These are phyloP conservation scores for Favolaschia claudopus DNA, from an alignment of 768 basidiomycete species.

Conservation along the genomic window DNA sequence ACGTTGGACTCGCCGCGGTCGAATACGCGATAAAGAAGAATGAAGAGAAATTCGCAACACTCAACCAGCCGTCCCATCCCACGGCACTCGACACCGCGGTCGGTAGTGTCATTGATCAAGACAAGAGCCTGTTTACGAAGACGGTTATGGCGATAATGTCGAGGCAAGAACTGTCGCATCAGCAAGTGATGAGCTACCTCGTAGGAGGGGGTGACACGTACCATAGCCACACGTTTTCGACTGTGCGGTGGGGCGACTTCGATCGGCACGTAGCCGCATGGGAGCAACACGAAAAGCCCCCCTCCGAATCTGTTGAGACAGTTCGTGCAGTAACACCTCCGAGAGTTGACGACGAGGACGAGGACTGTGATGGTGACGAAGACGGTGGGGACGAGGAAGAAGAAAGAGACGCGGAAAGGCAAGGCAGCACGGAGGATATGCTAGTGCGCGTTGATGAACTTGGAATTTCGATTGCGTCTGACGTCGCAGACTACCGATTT, in stretches of 20 bases:
- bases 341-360: not conserved
- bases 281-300: too few relatives aligned
- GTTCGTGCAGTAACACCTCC: too few relatives aligned
- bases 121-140: not conserved
- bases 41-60: not conserved
- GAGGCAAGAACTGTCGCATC: not conserved
- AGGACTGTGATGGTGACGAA: not conserved
- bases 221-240: not conserved
- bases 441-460: not conserved
- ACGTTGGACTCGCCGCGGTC: constrained; percentile 25
- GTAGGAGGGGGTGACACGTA: not conserved
- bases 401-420: not conserved
- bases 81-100: too few relatives aligned
- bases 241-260: not conserved
- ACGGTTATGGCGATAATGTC: constrained; percentile 1
- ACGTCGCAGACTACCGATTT: not conserved
- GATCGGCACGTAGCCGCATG: not conserved
- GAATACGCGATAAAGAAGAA: constrained; percentile 14
- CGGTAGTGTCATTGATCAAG: not conserved
- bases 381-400: not conserved
- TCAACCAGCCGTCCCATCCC: too few relatives aligned
- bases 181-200: constrained; percentile 7
- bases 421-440: not conserved
- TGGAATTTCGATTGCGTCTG: not conserved
- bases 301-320: too few relatives aligned